Conservation (phyloP, 306 rosid genomes). For the Prunus davidiana region DNA sequence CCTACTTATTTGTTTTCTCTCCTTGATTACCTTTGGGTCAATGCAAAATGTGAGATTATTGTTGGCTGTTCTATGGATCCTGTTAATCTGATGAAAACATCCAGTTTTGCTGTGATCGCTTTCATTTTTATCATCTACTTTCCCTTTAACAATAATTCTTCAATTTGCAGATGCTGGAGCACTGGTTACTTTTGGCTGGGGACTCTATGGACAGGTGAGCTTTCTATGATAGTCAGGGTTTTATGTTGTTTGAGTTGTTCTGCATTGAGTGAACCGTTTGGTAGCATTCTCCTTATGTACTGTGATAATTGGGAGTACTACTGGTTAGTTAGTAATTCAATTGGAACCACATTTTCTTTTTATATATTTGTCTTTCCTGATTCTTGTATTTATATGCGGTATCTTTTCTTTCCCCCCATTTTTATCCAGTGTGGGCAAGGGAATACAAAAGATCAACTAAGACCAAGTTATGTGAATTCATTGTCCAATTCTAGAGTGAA, state of each 20-base stretch:
- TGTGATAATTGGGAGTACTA: neutral
- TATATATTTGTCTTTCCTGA: neutral
- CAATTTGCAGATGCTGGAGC: conserved; percentile 64
- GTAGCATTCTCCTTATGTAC: neutral
- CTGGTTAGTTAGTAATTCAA: neutral
- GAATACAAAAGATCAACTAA: conserved; percentile 65
- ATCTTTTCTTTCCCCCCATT: neutral
- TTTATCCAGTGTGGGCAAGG: conserved; percentile 77
- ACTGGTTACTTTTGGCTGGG: conserved; percentile 86
- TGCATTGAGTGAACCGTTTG: conserved; percentile 1
- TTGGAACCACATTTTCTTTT: neutral
- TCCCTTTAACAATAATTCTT: neutral
- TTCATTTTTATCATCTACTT: neutral
- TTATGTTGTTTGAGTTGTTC: neutral
- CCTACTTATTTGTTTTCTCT: neutral
- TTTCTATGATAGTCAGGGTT: conserved; percentile 10
- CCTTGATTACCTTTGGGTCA: neutral
- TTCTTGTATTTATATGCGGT: neutral
- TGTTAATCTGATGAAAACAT: neutral
- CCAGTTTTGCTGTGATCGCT: neutral
- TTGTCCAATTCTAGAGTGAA: conserved; percentile 48
- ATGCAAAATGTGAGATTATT: neutral
- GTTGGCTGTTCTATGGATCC: neutral
- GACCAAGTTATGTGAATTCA: conserved; percentile 65
- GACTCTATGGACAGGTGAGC: conserved; percentile 85